Evolutionary conservation across 2,329 filamentous ascomycete species (phyloP).

Genomic region (Microcera coccophila): DNA sequence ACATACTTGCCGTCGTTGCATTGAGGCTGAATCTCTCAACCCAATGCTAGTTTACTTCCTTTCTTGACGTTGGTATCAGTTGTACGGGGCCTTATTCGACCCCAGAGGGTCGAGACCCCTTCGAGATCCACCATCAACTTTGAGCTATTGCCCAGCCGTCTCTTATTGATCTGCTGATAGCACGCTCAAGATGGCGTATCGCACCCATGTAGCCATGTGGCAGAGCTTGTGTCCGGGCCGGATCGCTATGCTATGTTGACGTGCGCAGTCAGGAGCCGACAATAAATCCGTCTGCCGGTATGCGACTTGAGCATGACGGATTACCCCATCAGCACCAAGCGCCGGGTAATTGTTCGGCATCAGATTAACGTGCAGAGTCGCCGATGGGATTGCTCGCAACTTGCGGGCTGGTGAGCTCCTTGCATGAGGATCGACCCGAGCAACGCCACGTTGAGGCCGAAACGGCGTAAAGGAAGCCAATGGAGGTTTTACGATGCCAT

Average conservation of each 20-base stretch:
- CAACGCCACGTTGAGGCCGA: neutral
- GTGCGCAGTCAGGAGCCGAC: constrained; percentile 9
- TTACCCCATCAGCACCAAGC: constrained; percentile 4
- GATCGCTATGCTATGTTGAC: constrained; percentile 9
- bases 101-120: constrained; percentile 4
- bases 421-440: neutral
- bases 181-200: constrained; percentile 6
- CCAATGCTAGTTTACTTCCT: neutral
- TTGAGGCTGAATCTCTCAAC: constrained; percentile 1
- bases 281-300: constrained; percentile 4
- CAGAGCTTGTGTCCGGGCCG: constrained; percentile 13
- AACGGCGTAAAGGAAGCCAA: neutral
- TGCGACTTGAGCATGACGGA: constrained; percentile 3
- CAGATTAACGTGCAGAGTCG: constrained; percentile 1
- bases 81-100: too few relatives aligned
- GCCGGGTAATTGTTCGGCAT: constrained; percentile 5
- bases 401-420: neutral
- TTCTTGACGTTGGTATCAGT: too few relatives aligned
- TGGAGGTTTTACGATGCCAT: too few relatives aligned
- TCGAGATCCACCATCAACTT: constrained; percentile 12
- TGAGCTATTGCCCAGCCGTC: constrained; percentile 6
- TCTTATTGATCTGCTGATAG: constrained; percentile 13
- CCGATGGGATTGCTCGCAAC: neutral
- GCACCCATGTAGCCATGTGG: constrained; percentile 20
- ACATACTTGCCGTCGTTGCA: constrained; percentile 1